These are phyloP conservation scores for Akanthomyces uredinophilus DNA, from an alignment of 2,329 filamentous ascomycete genomes.

Conservation along the genomic window DNA sequence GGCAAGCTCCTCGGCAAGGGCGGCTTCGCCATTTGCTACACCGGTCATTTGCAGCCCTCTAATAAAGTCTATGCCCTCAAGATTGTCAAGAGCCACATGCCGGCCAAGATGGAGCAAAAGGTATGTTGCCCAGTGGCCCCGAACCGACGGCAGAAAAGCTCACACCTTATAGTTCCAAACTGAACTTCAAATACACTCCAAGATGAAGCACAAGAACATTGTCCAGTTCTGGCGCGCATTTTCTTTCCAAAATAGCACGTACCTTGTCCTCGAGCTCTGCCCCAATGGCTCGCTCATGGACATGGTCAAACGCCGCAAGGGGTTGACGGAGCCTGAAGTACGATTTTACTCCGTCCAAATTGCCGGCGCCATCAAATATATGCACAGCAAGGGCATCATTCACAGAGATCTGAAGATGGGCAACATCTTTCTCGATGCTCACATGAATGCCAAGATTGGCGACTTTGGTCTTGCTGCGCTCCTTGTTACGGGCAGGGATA, in stretches of 20 bases:
- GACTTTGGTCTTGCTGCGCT: slow-evolving; percentile 94
- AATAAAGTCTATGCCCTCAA: slow-evolving; percentile 70
- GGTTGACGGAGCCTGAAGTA: slow-evolving; percentile 88
- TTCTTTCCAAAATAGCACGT: slow-evolving; percentile 81
- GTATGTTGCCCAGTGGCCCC: slow-evolving; percentile 36
- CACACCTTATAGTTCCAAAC: slow-evolving; percentile 54
- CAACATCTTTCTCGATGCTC: slow-evolving; percentile 88
- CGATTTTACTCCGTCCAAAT: slow-evolving; percentile 92
- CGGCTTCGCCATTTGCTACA: slow-evolving; percentile 77
- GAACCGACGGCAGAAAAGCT: slow-evolving; percentile 13
- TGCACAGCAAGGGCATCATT: slow-evolving; percentile 92
- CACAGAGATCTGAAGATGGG: slow-evolving; percentile 97
- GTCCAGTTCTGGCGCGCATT: slow-evolving; percentile 95
- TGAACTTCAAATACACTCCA: slow-evolving; percentile 96
- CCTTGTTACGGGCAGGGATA: slow-evolving; percentile 85
- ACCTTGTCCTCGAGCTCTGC: slow-evolving; percentile 89
- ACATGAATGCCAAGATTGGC: slow-evolving; percentile 97
- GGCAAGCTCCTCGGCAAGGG: slow-evolving; percentile 73
- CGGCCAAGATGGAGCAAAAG: slow-evolving; percentile 79
- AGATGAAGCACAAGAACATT: slow-evolving; percentile 93
- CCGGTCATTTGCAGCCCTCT: slow-evolving; percentile 60
- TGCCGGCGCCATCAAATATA: slow-evolving; percentile 94
- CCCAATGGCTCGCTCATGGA: slow-evolving; percentile 96
- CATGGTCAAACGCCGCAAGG: slow-evolving; percentile 89
- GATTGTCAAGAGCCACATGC: slow-evolving; percentile 80